Base-by-base conservation (phyloP, 129 eudicot genomes). In the Ambrosia artemisiifolia region DNA sequence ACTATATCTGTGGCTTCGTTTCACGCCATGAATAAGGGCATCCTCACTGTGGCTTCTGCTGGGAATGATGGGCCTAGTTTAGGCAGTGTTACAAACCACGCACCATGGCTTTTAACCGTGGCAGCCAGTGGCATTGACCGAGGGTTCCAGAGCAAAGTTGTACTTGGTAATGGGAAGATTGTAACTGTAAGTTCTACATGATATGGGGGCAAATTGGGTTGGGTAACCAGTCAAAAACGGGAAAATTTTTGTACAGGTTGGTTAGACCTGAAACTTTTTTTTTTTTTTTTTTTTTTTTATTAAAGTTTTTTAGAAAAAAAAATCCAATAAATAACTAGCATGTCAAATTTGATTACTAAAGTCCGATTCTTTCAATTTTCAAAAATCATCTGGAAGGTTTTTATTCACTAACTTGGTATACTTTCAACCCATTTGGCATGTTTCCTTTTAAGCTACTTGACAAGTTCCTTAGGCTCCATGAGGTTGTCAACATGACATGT, bases 31-130 rank as follows among this genome's bases (percentile, higher is more conserved):
- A 84, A 76, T 67, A 78, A 84, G 3, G 97, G 97, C 63, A 88
- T 90, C 16, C 71, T 90, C 16, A 94, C 97, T 0, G 97, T 94
- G 54, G 95, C 89, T 19, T 90, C 99, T 0, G 97, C 93, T 12
- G 99, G 99, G 63, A 94, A 94, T 60, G 81, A 79, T 46, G 99
- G 99, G 4, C 99, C 99, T 40, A 46, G 46, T 51, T 74, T 68
- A 13, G 88, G 86, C 7, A 75, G 81, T 35, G 82, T 90, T 18
- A 32, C 73, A 0, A 94, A 94, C 70, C 93, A 87, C 57, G 97
- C 97, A 12, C 99, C 99, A 1, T 94, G 99, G 99, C 47, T 94
- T 68, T 61, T 90, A 7, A 90, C 96, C 0, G 99, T 94, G 61
- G 99, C 91, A 8, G 96, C 99, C 11, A 90, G 91, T 40, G 88